Percentiles rank a stretch among this genome's conserved stretches.
These are phyloP conservation scores for Pseudoturritis turrita DNA, from an alignment of 345 rosid genomes.

Conservation along the genomic window DNA sequence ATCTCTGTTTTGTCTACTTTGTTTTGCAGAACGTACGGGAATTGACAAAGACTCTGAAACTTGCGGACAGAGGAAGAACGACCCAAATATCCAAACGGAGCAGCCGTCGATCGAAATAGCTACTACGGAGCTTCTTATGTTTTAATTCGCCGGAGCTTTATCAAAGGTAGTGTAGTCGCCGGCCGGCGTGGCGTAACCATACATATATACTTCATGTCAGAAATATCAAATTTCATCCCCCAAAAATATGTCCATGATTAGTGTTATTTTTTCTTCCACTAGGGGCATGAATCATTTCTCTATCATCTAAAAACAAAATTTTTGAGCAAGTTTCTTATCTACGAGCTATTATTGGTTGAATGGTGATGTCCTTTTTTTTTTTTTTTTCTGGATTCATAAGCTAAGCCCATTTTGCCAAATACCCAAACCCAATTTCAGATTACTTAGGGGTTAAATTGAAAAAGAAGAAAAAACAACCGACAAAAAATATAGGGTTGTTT, in stretches of 20 bases:
- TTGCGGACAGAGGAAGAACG: constrained; percentile 16
- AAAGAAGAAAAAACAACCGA: too few relatives aligned
- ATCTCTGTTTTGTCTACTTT: neutral
- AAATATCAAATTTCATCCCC: constrained; percentile 2
- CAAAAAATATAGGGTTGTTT: too few relatives aligned
- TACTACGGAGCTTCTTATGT: neutral
- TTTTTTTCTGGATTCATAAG: neutral
- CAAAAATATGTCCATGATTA: constrained; percentile 6
- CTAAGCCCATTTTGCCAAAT: neutral
- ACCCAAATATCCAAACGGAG: constrained; percentile 9
- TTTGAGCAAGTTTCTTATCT: neutral
- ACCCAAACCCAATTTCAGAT: neutral
- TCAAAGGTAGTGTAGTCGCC: constrained; percentile 18
- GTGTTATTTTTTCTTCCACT: constrained; percentile 30
- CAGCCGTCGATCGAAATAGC: constrained; percentile 25
- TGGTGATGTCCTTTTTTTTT: neutral
- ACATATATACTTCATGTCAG: constrained; percentile 19
- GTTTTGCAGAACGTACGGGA: constrained; percentile 26
- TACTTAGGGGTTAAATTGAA: too few relatives aligned
- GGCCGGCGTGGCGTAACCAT: constrained; percentile 3
- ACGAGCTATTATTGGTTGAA: neutral
- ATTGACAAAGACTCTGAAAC: constrained; percentile 27
- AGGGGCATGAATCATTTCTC: constrained; percentile 5
- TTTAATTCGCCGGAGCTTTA: constrained; percentile 2
- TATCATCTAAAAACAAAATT: neutral